phyloP scores from a whole-genome alignment of 768 basidiomycete species.

The Austroboletus eburneus region DNA sequence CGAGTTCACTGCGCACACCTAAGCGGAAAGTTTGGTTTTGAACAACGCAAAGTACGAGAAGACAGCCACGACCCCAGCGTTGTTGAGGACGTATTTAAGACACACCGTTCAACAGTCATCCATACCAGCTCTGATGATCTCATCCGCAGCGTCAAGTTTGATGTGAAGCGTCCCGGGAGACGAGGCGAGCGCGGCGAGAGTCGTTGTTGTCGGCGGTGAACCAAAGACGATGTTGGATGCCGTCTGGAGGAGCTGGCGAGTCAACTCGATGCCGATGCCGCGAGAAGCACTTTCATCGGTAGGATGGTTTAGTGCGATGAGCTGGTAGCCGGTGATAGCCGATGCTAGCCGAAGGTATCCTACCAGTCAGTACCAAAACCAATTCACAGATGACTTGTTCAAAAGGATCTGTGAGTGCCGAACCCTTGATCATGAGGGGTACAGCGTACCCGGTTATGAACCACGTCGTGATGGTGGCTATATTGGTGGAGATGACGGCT shows the following conservation, averaged over 20 bases:
- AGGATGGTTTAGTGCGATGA: no score
- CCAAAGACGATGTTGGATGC: constrained; percentile 21
- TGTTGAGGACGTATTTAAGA: constrained; percentile 38
- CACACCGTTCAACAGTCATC: constrained; percentile 24
- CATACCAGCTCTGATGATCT: constrained; percentile 25
- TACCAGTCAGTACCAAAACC: no score
- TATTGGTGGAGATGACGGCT: no score
- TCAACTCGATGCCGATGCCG: constrained; percentile 12
- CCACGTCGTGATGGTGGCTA: constrained; percentile 6
- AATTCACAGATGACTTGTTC: no score
- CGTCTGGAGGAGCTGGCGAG: constrained; percentile 9
- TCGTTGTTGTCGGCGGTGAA: constrained; percentile 14
- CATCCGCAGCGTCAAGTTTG: constrained; percentile 28
- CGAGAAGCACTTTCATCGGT: constrained; percentile 9
- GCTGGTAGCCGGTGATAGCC: no score
- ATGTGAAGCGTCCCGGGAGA: constrained; percentile 29
- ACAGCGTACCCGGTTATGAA: constrained; percentile 5
- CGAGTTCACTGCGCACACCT: constrained; percentile 23
- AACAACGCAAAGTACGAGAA: background rate
- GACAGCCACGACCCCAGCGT: constrained; percentile 31
- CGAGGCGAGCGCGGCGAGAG: constrained; percentile 15
- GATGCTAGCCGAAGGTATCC: no score
- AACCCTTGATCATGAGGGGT: background rate
- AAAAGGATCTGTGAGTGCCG: background rate
- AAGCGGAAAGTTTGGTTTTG: background rate